A percentile compares a stretch with the other conserved stretches of the same genome.
Evolutionary conservation across 176 grass and related monocot genomes (phyloP).

Genomic region (Themeda triandra): DNA sequence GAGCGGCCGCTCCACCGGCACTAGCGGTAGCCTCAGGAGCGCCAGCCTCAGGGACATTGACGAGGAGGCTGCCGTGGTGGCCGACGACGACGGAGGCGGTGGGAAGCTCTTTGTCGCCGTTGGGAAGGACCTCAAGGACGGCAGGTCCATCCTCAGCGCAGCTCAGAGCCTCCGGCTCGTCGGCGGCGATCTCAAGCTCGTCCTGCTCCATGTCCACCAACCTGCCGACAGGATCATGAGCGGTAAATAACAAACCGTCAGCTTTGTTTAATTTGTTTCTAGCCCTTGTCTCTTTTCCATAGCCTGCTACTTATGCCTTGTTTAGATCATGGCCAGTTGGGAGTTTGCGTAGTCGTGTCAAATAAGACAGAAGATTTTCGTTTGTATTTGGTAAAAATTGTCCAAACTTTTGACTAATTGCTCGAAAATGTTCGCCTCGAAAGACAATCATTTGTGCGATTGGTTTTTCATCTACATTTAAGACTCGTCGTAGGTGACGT

Average conservation of each 20-base stretch:
- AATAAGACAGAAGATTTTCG: too few relatives aligned
- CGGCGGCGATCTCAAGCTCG: background rate
- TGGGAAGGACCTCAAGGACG: conserved; percentile 40
- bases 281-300: background rate
- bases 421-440: too few relatives aligned
- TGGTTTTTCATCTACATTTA: too few relatives aligned
- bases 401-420: too few relatives aligned
- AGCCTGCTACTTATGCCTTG: background rate
- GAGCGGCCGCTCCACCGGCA: background rate
- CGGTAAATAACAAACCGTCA: conserved; percentile 22
- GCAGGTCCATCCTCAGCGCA: conserved; percentile 40
- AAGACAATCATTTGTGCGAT: too few relatives aligned
- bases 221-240: conserved; percentile 53
- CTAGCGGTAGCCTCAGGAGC: background rate
- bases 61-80: conserved; percentile 19
- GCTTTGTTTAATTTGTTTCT: background rate
- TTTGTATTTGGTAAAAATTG: too few relatives aligned
- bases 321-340: too few relatives aligned
- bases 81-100: background rate
- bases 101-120: conserved; percentile 46
- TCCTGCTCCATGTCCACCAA: conserved; percentile 62
- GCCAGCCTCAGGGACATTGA: conserved; percentile 35
- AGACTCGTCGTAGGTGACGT: too few relatives aligned
- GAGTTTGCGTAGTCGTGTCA: too few relatives aligned
- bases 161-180: conserved; percentile 19